Base-by-base conservation (phyloP, 805 yeast species). In the Metschnikowia borealis region DNA sequence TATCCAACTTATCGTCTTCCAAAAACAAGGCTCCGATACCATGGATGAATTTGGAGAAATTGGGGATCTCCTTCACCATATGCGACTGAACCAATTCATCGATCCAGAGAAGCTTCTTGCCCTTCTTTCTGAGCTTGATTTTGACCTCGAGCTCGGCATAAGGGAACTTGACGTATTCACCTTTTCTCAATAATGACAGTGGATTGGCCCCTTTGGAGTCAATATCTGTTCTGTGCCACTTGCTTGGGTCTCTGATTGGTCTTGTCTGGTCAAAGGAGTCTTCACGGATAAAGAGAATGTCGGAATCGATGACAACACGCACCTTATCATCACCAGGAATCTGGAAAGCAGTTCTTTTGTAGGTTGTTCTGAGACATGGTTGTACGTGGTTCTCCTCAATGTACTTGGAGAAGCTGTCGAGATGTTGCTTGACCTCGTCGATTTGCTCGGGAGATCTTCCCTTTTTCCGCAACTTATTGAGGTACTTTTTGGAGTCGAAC, bases 241-340 rank as follows among this genome's bases (percentile, higher is more conserved):
- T 80, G 18, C 71, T 69, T 36, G 97, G 96, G 63, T 89, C 87
- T 70, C 99, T 85, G 54, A 90, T 86, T 15, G 99, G 98, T 59
- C 91, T 80, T 55, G 82, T 83, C 41, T 77, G 70, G 67, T 91
- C 96, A 63, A 92, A 86, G 0, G 92, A 70, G 66, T 92, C 98
- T 66, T 92, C 99, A 60, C 98, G 82, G 54, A 92, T 84, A 64
- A 88, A 91, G 47, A 84, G 64, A 50, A 94, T 82, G 65, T 94
- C 94, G 14, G 95, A 85, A 69, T 92, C 98, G 55, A 92, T 88
- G 40, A 88, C 84, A 53, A 94, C 84, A 65, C 98, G 83, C 36
- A 91, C 85, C 62, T 92, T 81, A 66, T 91, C 95, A 66, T 94
- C 98, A 51, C 97, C 97, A 2, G 99, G 99, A 60, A 92, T 92